Evolutionary conservation across 352 stramenopile genomes (phyloP).

Genomic region (Achlya hypogyna): DNA sequence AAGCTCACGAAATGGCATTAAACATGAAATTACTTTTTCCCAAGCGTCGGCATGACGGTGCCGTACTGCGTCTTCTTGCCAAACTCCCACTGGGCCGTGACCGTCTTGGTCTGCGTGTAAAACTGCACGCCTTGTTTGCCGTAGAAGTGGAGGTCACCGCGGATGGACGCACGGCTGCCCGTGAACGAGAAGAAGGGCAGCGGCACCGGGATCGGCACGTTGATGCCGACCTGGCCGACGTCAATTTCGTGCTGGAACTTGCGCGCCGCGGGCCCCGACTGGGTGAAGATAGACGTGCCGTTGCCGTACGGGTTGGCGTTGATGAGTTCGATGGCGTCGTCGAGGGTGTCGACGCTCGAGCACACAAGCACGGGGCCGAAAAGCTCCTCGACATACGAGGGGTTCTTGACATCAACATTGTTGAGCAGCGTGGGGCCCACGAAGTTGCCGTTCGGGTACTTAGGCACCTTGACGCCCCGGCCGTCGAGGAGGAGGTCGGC

Average conservation of each 20-base stretch:
- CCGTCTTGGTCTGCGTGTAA: conserved; percentile 97
- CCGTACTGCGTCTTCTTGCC: conserved; percentile 80
- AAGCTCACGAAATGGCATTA: too few relatives aligned
- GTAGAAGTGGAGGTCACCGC: conserved; percentile 97
- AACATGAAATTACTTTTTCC: conserved; percentile 17
- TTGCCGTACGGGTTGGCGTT: conserved; percentile 97
- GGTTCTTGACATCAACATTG: conserved; percentile 74
- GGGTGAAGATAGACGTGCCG: conserved; percentile 95
- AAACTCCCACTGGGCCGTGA: conserved; percentile 95
- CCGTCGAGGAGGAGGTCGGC: conserved; percentile 88
- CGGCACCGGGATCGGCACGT: conserved; percentile 96
- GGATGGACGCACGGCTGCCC: conserved; percentile 89
- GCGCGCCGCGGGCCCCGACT: conserved; percentile 84
- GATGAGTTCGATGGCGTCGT: conserved; percentile 93
- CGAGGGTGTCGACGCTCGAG: conserved; percentile 87
- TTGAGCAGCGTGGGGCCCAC: conserved; percentile 90
- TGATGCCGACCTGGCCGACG: conserved; percentile 94
- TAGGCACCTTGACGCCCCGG: conserved; percentile 78
- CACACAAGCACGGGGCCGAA: conserved; percentile 95
- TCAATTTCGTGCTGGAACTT: conserved; percentile 97
- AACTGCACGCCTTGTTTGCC: conserved; percentile 94
- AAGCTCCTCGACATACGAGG: conserved; percentile 92
- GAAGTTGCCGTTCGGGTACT: conserved; percentile 95
- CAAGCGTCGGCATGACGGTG: conserved; percentile 88
- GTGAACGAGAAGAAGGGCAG: conserved; percentile 98